Evolutionary conservation across 1,284 basidiomycete genomes (phyloP).

Genomic region (Puccinia novopanici): DNA sequence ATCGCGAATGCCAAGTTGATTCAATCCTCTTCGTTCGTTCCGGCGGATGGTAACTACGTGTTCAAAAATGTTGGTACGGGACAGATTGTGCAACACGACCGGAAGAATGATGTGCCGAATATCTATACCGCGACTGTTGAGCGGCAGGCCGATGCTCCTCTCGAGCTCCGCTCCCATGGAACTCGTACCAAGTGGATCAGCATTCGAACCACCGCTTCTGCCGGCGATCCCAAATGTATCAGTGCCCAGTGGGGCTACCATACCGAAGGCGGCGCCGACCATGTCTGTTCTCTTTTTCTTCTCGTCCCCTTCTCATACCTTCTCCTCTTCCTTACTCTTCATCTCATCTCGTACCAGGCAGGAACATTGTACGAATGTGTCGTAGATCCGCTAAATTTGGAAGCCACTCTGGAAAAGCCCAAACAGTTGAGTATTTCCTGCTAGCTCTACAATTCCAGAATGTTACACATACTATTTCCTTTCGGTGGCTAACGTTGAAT

Average conservation of each 20-base stretch:
- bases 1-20: constrained; percentile 42
- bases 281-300: constrained; percentile 17
- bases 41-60: constrained; percentile 32
- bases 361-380: constrained; percentile 48
- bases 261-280: constrained; percentile 42
- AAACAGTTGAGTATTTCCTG: constrained; percentile 39
- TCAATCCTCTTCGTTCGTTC: constrained; percentile 39
- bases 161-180: constrained; percentile 36
- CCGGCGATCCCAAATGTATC: constrained; percentile 38
- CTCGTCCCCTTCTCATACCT: neutral
- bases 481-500: neutral
- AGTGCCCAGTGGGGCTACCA: constrained; percentile 50
- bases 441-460: neutral
- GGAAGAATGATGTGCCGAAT: constrained; percentile 41
- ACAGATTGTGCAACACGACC: constrained; percentile 42
- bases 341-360: neutral
- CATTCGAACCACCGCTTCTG: constrained; percentile 27
- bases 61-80: constrained; percentile 37
- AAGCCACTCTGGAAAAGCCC: constrained; percentile 49
- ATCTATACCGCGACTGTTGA: constrained; percentile 26
- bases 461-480: neutral
- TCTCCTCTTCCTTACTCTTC: neutral
- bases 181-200: constrained; percentile 49
- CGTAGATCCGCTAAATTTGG: constrained; percentile 42
- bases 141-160: neutral